A percentile compares a stretch with the other conserved stretches of the same genome.
Conservation (phyloP, 805 yeast genomes). For the Ogataea nonfermentans region DNA sequence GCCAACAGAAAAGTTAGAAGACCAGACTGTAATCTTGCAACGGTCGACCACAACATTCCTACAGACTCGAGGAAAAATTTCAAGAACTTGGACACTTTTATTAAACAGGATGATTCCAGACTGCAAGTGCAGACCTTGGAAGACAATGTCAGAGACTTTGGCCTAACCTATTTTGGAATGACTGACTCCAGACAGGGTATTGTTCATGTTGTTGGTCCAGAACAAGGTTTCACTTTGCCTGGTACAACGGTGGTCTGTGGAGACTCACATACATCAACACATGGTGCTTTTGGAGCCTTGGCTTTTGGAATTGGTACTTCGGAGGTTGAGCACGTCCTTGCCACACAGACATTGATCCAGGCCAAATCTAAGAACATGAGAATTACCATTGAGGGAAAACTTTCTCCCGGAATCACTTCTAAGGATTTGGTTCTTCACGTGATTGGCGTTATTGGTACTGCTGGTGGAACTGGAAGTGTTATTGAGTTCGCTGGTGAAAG, state of each 20-base stretch:
- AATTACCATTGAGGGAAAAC: conserved; percentile 78
- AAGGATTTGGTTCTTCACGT: conserved; percentile 94
- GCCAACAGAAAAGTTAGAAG: conserved; percentile 91
- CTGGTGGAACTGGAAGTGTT: conserved; percentile 98
- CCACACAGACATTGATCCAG: conserved; percentile 95
- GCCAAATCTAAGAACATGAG: conserved; percentile 96
- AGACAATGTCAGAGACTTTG: conserved; percentile 86
- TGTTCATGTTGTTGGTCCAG: conserved; percentile 98
- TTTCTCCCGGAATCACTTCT: conserved; percentile 87
- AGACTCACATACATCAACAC: conserved; percentile 98
- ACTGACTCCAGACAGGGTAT: conserved; percentile 94
- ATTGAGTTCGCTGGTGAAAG: conserved; percentile 97
- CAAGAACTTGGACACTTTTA: conserved; percentile 73
- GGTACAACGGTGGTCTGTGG: conserved; percentile 99
- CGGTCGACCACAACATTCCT: conserved; percentile 97
- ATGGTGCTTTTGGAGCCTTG: conserved; percentile 96
- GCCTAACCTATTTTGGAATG: conserved; percentile 92
- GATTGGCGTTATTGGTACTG: conserved; percentile 96
- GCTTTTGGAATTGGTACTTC: conserved; percentile 99
- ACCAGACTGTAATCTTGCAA: conserved; percentile 87
- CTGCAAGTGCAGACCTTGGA: conserved; percentile 91
- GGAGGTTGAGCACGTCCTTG: conserved; percentile 97
- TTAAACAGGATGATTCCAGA: conserved; percentile 87
- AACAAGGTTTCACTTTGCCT: conserved; percentile 97
- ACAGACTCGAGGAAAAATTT: conserved; percentile 81